Percentiles rank a stretch among this genome's conserved stretches.
These are phyloP conservation scores for Castanea crenata DNA, from an alignment of 306 rosid species.

Conservation along the genomic window DNA sequence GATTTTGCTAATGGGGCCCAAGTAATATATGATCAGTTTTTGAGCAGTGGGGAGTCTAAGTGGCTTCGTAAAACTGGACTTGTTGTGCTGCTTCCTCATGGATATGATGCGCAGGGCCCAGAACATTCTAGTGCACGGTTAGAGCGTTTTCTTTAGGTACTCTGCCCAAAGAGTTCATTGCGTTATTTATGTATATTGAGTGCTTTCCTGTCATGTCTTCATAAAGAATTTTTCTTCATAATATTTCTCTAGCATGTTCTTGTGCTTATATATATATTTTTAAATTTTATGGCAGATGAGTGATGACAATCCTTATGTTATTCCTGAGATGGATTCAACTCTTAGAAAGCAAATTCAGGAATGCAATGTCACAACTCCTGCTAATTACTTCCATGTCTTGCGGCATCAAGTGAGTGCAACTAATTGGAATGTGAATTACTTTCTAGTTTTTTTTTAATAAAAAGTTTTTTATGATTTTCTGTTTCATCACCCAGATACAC, in stretches of 20 bases:
- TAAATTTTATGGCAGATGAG: conserved; percentile 76
- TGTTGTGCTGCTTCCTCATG: conserved; percentile 90
- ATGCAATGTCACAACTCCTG: conserved; percentile 98
- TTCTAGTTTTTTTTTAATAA: too few relatives aligned
- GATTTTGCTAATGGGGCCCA: conserved; percentile 98
- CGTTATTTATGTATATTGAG: not conserved
- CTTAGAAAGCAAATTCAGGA: conserved; percentile 95
- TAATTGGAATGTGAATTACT: conserved; percentile 16
- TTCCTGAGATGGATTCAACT: conserved; percentile 98
- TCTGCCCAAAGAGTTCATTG: not conserved
- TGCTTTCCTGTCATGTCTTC: not conserved
- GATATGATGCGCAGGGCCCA: conserved; percentile 98
- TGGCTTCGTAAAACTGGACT: conserved; percentile 99
- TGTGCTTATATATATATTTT: conserved; percentile 6
- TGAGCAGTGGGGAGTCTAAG: conserved; percentile 92
- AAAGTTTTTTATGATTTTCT: conserved; percentile 17
- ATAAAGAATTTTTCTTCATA: not conserved
- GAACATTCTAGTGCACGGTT: conserved; percentile 91
- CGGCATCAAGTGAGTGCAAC: conserved; percentile 78
- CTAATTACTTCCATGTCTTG: conserved; percentile 93
- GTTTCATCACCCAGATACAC: conserved; percentile 53
- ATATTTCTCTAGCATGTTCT: not conserved
- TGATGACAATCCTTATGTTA: conserved; percentile 85
- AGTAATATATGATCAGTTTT: conserved; percentile 87
- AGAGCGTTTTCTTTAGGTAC: conserved; percentile 95